Conservation (phyloP, 306 rosid genomes). For the Sophora flavescens region DNA sequence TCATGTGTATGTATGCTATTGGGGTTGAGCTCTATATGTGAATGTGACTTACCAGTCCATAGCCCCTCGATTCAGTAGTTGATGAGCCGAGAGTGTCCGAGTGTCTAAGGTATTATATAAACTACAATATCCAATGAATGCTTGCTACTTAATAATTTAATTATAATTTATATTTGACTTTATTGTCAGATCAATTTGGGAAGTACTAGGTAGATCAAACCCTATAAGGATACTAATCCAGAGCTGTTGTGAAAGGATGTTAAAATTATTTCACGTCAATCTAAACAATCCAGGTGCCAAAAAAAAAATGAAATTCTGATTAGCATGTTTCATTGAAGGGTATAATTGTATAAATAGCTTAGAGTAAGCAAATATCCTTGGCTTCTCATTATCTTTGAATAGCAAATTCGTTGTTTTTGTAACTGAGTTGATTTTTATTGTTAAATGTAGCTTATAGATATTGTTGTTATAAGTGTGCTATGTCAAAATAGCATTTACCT, state of each 20-base stretch:
- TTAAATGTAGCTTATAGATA: neutral
- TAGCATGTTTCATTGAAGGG: neutral
- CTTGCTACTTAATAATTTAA: too few relatives aligned
- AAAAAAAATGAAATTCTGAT: neutral
- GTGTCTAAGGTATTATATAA: too few relatives aligned
- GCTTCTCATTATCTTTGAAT: slow-evolving; percentile 9
- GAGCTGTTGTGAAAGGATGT: neutral
- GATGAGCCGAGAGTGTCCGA: too few relatives aligned
- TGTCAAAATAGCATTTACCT: slow-evolving; percentile 24
- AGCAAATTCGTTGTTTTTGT: slow-evolving; percentile 11
- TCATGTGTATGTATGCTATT: too few relatives aligned
- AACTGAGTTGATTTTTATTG: neutral
- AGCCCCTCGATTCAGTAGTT: too few relatives aligned
- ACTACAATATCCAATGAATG: too few relatives aligned
- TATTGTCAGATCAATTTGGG: too few relatives aligned
- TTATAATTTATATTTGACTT: too few relatives aligned
- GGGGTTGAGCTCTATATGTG: too few relatives aligned
- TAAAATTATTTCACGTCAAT: neutral
- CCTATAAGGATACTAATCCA: neutral
- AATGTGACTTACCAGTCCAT: too few relatives aligned
- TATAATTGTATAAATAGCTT: neutral
- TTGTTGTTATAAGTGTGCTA: slow-evolving; percentile 12
- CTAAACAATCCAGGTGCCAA: neutral
- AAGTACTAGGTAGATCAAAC: neutral
- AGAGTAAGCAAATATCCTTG: neutral